phyloP scores from a whole-genome alignment of 148 eudicot genomes.

The Suaeda aralocaspica region DNA sequence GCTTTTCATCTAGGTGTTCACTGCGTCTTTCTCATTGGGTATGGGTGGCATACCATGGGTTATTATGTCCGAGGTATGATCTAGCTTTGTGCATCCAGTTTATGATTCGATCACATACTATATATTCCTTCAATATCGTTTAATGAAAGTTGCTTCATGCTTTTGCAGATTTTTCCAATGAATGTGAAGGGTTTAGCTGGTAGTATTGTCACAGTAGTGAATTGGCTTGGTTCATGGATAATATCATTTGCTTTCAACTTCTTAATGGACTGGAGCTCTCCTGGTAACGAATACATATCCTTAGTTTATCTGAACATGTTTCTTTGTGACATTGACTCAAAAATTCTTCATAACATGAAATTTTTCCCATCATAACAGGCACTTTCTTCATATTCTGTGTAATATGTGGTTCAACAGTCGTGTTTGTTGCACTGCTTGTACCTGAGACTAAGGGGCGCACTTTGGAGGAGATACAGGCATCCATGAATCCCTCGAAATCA shows the following conservation, averaged over 20 bases:
- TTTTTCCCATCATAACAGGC: conserved; percentile 36
- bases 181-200: conserved; percentile 86
- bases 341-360: no score
- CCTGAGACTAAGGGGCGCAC: conserved; percentile 95
- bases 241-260: conserved; percentile 75
- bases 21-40: conserved; percentile 71
- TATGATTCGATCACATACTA: background rate
- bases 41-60: conserved; percentile 93
- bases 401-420: conserved; percentile 50
- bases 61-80: conserved; percentile 88
- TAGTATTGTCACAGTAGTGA: conserved; percentile 74
- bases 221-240: conserved; percentile 85
- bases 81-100: background rate
- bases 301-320: background rate
- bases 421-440: conserved; percentile 65
- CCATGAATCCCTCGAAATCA: conserved; percentile 37
- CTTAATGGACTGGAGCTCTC: conserved; percentile 66
- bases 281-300: conserved; percentile 35
- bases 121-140: background rate
- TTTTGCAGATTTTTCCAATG: conserved; percentile 76
- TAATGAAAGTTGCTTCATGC: background rate
- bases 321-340: background rate
- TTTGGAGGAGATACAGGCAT: conserved; percentile 85
- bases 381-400: conserved; percentile 63
- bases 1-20: conserved; percentile 46